Base-by-base conservation (phyloP, 108 stramenopile species). In the Nitzschia sp. region DNA sequence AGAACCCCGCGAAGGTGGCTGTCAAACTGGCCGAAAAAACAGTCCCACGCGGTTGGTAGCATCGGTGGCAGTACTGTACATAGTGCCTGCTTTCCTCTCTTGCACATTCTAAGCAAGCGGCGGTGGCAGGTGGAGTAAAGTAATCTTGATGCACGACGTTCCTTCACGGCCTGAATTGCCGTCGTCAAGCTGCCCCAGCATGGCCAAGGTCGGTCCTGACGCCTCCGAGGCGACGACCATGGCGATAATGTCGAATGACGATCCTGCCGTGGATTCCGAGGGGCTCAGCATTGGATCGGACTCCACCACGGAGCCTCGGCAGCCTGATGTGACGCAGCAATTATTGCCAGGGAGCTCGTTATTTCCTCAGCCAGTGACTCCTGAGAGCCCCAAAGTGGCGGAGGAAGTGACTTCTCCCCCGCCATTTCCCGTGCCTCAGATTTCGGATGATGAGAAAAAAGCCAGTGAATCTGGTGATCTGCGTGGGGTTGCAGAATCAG, bases 301-400 rank as follows among this genome's bases (percentile, higher is more conserved):
- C 23, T 45, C 61, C 1, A 62, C 61, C 24, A n/a, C 25, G 24
- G 61, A 46, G 24, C 25, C 19, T 13, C 28, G 31, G 56, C 3
- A 5, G 27, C 9, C 56, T 3, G 56, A 42, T 24, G n/a, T 23
- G 21, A 51, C 21, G n/a, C 4, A 51, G 49, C 49, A 51, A 51
- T 19, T 17, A 19, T 23, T n/a, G 49, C 5, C 5, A 57, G 5
- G 27, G 11, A 31, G n/a, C 21, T 28, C 56, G 15, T 28, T 19
- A 9, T 28, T n/a, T 28, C 64, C 64, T 3, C 64, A 65, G 31
- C 64, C 64, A 30, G 64, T 65, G 29, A 65, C 64, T 31, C 64
- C 64, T 8, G 64, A 65, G 13, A 53, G 48, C 32, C 49, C 64
- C 11, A 65, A 65, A 30, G 29, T 4, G 2, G 21, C 54, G 24